Evolutionary conservation across 2,329 filamentous ascomycete species (phyloP).

Genomic region (Lachnum nothofagi): DNA sequence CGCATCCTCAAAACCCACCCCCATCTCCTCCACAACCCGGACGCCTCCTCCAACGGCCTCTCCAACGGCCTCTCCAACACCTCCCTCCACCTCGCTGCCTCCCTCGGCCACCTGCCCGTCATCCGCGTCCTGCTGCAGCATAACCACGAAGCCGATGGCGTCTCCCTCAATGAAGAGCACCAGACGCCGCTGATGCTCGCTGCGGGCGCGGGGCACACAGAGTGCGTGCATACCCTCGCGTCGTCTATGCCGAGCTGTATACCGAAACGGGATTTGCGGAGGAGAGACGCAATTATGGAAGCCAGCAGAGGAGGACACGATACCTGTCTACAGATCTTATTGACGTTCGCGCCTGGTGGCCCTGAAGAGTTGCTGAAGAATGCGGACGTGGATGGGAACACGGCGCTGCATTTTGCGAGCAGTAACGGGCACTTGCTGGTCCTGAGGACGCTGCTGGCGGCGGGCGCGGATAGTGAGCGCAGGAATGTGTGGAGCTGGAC

Average conservation of each 20-base stretch:
- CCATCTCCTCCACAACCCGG: slow-evolving; percentile 69
- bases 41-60: slow-evolving; percentile 56
- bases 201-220: slow-evolving; percentile 61
- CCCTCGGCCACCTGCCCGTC: slow-evolving; percentile 64
- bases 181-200: slow-evolving; percentile 81
- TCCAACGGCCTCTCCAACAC: slow-evolving; percentile 67
- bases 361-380: slow-evolving; percentile 39
- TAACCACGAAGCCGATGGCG: slow-evolving; percentile 64
- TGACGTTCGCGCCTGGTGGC: slow-evolving; percentile 50
- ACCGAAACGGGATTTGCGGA: slow-evolving; percentile 57
- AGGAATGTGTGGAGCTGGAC: slow-evolving; percentile 77
- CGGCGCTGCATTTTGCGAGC: slow-evolving; percentile 79
- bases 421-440: slow-evolving; percentile 75
- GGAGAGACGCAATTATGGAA: slow-evolving; percentile 68
- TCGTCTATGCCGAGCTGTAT: slow-evolving; percentile 48
- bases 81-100: slow-evolving; percentile 74
- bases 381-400: slow-evolving; percentile 72
- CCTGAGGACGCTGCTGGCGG: slow-evolving; percentile 69
- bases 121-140: slow-evolving; percentile 64
- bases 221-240: slow-evolving; percentile 68
- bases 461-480: slow-evolving; percentile 68
- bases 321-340: slow-evolving; percentile 58
- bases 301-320: slow-evolving; percentile 57
- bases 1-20: slow-evolving; percentile 74
- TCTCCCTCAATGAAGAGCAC: slow-evolving; percentile 72